phyloP scores from a whole-genome alignment of 306 rosid genomes.

The Lupinus albus region DNA sequence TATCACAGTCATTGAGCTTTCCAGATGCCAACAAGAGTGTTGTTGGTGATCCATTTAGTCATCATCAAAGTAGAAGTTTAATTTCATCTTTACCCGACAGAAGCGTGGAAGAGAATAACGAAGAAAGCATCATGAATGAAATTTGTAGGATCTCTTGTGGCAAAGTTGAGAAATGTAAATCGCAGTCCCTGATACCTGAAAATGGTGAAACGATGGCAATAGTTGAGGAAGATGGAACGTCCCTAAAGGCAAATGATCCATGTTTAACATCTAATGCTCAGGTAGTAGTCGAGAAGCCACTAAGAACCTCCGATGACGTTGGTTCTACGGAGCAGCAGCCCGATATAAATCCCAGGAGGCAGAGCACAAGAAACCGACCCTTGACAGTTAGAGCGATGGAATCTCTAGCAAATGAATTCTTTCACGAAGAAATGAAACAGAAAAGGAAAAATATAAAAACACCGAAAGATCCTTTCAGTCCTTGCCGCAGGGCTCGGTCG shows the following conservation, averaged over 20 bases:
- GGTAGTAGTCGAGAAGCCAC: constrained; percentile 36
- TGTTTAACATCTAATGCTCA: constrained; percentile 31
- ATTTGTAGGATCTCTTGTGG: constrained; percentile 34
- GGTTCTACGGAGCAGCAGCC: constrained; percentile 37
- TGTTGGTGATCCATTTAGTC: constrained; percentile 36
- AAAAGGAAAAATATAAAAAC: constrained; percentile 36
- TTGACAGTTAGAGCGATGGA: constrained; percentile 74
- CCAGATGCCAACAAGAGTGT: constrained; percentile 45
- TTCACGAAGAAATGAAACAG: constrained; percentile 48
- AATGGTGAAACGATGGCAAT: constrained; percentile 27
- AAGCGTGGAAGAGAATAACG: constrained; percentile 40
- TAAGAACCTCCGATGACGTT: constrained; percentile 28
- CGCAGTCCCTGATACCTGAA: constrained; percentile 43
- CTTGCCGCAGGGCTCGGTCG: constrained; percentile 54
- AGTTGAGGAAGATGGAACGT: constrained; percentile 34
- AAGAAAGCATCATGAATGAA: constrained; percentile 22
- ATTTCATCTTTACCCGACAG: constrained; percentile 41
- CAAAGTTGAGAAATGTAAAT: constrained; percentile 47
- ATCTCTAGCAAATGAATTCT: constrained; percentile 63
- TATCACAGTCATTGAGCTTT: constrained; percentile 38
- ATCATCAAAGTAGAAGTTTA: constrained; percentile 42
- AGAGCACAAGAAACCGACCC: constrained; percentile 77
- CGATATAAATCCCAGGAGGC: constrained; percentile 57
- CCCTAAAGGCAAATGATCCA: constrained; percentile 32
- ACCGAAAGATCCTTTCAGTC: constrained; percentile 37